A percentile compares a stretch with the other conserved stretches of the same genome.
phyloP scores from a whole-genome alignment of 164 flowering plant species.

The Umbellularia californica region DNA sequence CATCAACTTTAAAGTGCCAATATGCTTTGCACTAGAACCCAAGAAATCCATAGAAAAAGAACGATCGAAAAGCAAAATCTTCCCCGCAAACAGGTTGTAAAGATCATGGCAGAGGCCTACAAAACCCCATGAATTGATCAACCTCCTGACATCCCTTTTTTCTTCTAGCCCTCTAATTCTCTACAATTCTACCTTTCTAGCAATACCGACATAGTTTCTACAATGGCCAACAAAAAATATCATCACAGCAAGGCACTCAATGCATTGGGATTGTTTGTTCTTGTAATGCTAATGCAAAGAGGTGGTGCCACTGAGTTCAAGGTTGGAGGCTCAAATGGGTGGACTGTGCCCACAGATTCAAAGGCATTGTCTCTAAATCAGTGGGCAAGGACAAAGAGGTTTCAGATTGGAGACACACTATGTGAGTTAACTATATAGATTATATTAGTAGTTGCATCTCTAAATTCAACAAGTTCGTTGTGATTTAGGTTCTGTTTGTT shows the following conservation, averaged over 20 bases:
- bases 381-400: slow-evolving; percentile 71
- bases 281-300: slow-evolving; percentile 32
- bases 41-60: slow-evolving; percentile 7
- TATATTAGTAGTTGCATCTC: no score
- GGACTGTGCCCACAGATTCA: slow-evolving; percentile 49
- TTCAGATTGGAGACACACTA: slow-evolving; percentile 66
- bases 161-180: background rate
- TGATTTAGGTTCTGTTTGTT: no score
- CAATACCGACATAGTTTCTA: background rate
- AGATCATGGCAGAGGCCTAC: background rate
- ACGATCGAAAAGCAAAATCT: background rate
- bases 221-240: slow-evolving; percentile 26
- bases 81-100: background rate
- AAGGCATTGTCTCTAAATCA: slow-evolving; percentile 36
- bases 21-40: slow-evolving; percentile 14
- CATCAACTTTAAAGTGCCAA: background rate
- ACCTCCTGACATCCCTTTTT: background rate
- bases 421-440: slow-evolving; percentile 36
- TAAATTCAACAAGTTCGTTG: no score
- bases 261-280: slow-evolving; percentile 29
- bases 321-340: slow-evolving; percentile 52
- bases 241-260: slow-evolving; percentile 9
- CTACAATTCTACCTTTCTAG: slow-evolving; percentile 1
- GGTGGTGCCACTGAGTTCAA: slow-evolving; percentile 41
- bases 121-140: background rate